These are phyloP conservation scores for Ophiognomonia clavigignenti-juglandacearum DNA, from an alignment of 2,329 filamentous ascomycete species.

Conservation along the genomic window DNA sequence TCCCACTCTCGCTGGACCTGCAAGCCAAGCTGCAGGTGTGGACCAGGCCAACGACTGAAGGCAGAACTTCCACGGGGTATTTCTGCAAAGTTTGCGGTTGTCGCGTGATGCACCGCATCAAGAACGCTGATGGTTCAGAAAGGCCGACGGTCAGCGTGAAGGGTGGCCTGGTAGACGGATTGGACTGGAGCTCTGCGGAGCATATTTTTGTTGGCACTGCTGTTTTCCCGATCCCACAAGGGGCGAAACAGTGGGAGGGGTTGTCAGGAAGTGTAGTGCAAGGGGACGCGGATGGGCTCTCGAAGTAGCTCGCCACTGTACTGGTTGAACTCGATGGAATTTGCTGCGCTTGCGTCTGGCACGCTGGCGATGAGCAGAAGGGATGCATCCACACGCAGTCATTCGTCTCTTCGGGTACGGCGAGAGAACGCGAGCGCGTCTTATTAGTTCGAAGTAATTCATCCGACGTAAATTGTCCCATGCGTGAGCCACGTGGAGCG, in stretches of 20 bases:
- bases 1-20: constrained; percentile 26
- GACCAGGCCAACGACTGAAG: constrained; percentile 24
- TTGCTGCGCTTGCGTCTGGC: no score
- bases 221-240: constrained; percentile 38
- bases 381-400: no score
- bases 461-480: no score
- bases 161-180: constrained; percentile 37
- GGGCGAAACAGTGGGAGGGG: constrained; percentile 6
- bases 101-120: constrained; percentile 41
- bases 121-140: constrained; percentile 31
- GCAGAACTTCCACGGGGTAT: constrained; percentile 29
- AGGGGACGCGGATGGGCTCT: background rate
- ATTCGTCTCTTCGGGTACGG: no score
- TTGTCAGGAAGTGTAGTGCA: background rate
- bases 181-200: constrained; percentile 33
- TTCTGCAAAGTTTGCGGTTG: constrained; percentile 32
- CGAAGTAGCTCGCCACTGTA: no score
- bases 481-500: no score
- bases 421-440: no score
- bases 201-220: constrained; percentile 44
- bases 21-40: constrained; percentile 23
- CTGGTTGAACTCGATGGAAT: no score
- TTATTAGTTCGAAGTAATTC: no score
- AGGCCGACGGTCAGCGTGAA: constrained; percentile 38
- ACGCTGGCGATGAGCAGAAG: no score